A percentile compares a stretch with the other conserved stretches of the same genome.
Conservation (phyloP, 768 basidiomycete species). For the Phylloporus arenicola region DNA sequence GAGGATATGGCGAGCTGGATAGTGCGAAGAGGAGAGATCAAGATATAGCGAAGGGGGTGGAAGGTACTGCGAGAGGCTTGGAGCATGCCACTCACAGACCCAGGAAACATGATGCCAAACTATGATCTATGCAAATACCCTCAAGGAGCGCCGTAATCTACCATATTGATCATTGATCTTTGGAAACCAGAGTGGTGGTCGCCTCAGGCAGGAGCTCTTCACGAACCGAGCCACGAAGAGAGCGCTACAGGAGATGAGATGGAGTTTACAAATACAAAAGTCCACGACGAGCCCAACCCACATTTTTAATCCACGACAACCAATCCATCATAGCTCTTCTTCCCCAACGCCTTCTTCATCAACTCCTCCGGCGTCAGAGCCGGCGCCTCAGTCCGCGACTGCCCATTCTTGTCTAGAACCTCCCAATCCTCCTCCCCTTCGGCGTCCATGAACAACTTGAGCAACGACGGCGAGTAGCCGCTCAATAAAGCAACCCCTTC, state of each 20-base stretch:
- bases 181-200: no score
- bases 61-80: conserved; percentile 4
- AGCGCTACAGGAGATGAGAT: neutral
- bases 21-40: neutral
- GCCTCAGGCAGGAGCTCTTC: no score
- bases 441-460: conserved; percentile 69
- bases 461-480: conserved; percentile 62
- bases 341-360: conserved; percentile 45
- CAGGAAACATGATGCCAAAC: conserved; percentile 19
- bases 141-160: neutral
- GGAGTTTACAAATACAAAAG: neutral
- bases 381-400: conserved; percentile 22
- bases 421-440: conserved; percentile 36
- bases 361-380: conserved; percentile 38
- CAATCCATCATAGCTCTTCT: conserved; percentile 50
- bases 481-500: conserved; percentile 65
- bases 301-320: conserved; percentile 10
- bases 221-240: no score
- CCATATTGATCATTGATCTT: neutral
- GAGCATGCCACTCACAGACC: conserved; percentile 6
- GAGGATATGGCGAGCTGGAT: neutral
- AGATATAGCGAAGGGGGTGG: conserved; percentile 4
- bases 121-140: conserved; percentile 16
- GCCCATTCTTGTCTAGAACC: conserved; percentile 29
- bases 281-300: neutral